Conservation (phyloP, 2,329 filamentous ascomycete species). For the Trichothecium sympodiale region DNA sequence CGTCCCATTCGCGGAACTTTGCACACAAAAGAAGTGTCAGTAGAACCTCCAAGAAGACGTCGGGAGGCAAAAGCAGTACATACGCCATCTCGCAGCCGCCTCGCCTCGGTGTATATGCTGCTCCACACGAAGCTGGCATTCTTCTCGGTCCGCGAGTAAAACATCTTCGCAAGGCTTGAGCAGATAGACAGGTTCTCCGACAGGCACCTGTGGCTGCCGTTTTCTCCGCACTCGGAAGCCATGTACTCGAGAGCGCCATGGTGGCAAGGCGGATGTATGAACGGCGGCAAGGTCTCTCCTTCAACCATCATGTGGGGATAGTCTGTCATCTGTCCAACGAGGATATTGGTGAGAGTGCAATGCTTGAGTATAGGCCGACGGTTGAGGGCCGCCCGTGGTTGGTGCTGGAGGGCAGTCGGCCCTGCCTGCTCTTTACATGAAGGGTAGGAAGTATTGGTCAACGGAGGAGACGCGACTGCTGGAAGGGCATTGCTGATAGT, state of each 20-base stretch:
- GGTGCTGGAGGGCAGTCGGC: no score
- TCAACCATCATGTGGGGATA: constrained; percentile 10
- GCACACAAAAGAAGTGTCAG: constrained; percentile 7
- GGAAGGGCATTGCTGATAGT: no score
- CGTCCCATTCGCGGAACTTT: not conserved
- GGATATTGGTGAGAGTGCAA: constrained; percentile 5
- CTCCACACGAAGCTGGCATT: constrained; percentile 9
- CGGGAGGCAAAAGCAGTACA: constrained; percentile 2
- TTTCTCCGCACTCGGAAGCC: constrained; percentile 2
- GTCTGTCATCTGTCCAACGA: constrained; percentile 9
- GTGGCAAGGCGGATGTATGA: constrained; percentile 9
- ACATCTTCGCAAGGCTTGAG: constrained; percentile 7
- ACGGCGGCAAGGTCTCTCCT: constrained; percentile 8
- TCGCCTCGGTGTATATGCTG: constrained; percentile 9
- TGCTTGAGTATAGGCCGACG: constrained; percentile 2
- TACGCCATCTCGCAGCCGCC: constrained; percentile 7
- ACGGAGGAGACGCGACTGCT: no score
- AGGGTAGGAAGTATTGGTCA: no score
- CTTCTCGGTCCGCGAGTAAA: constrained; percentile 6
- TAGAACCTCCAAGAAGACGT: no score
- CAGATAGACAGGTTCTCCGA: constrained; percentile 8
- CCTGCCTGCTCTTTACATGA: no score
- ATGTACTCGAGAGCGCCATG: constrained; percentile 2
- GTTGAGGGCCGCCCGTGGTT: not conserved
- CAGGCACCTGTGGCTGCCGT: constrained; percentile 8